These are phyloP conservation scores for Schizochytrium sp. DNA, from an alignment of 108 stramenopile species.

Conservation along the genomic window DNA sequence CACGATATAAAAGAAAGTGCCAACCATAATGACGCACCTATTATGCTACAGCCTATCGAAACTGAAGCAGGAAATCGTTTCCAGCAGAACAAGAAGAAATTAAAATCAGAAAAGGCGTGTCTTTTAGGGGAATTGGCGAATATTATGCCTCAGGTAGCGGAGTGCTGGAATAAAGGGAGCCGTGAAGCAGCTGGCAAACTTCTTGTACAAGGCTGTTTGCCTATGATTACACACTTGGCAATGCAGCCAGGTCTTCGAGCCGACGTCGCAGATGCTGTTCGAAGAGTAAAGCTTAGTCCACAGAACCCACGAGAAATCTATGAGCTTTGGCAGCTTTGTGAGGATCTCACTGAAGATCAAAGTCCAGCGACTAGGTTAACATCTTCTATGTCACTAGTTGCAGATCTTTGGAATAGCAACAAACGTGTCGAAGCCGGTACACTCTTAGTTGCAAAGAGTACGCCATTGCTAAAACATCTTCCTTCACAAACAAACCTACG, in stretches of 20 bases:
- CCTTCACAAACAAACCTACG: neutral
- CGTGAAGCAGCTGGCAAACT: neutral
- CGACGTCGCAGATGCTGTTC: neutral
- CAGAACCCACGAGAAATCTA: neutral
- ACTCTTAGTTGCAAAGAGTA: neutral
- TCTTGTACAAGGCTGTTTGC: neutral
- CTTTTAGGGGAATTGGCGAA: neutral
- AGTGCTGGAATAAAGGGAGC: neutral
- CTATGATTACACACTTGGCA: neutral
- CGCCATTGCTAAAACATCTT: neutral
- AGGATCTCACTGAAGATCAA: neutral
- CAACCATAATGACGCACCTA: too few species aligned
- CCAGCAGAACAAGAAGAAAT: too few species aligned
- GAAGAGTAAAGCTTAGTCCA: neutral
- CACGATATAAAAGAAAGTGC: too few species aligned
- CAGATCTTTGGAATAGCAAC: neutral
- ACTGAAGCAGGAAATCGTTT: too few species aligned
- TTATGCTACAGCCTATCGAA: too few species aligned
- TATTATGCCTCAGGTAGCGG: neutral
- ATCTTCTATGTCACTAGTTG: neutral
- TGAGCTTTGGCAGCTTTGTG: neutral
- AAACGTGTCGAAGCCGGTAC: neutral
- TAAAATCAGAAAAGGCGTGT: neutral
- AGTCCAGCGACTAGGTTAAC: neutral
- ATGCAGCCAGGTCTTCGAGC: neutral